phyloP scores from a whole-genome alignment of 352 stramenopile genomes.

The Globisporangium cederbergense region DNA sequence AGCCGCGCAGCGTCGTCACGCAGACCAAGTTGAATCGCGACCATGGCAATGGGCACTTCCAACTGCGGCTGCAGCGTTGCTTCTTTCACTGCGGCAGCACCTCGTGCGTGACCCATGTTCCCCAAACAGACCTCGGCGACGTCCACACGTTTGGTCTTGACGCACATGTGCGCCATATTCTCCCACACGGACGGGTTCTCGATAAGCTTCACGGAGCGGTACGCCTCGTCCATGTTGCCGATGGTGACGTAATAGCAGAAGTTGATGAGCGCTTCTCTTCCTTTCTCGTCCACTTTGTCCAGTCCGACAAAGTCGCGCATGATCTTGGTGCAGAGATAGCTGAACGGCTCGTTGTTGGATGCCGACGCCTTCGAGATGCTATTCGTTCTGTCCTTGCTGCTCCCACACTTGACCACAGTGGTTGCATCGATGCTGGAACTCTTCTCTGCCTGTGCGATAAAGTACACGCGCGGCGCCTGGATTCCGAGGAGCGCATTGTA shows the following conservation, averaged over 20 bases:
- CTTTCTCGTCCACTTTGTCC: constrained; percentile 86
- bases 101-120: constrained; percentile 93
- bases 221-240: constrained; percentile 95
- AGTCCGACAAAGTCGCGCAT: constrained; percentile 94
- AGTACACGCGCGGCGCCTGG: constrained; percentile 78
- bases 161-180: constrained; percentile 96
- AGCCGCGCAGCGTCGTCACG: constrained; percentile 89
- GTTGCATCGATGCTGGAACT: constrained; percentile 31
- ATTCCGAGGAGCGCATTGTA: constrained; percentile 84
- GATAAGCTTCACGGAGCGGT: constrained; percentile 91
- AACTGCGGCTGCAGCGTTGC: constrained; percentile 63
- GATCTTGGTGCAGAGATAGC: constrained; percentile 69
- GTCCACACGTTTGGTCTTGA: constrained; percentile 94
- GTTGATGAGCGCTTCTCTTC: constrained; percentile 88
- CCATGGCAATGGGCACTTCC: constrained; percentile 86
- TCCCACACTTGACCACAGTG: constrained; percentile 33
- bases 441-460: constrained; percentile 54
- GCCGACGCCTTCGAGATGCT: constrained; percentile 16
- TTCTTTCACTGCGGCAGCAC: constrained; percentile 85
- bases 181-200: constrained; percentile 92
- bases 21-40: constrained; percentile 92
- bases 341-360: constrained; percentile 32
- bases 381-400: constrained; percentile 28
- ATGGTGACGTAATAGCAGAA: constrained; percentile 95
- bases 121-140: constrained; percentile 92